phyloP scores from a whole-genome alignment of 129 eudicot species.

The Saussurea involucrata region DNA sequence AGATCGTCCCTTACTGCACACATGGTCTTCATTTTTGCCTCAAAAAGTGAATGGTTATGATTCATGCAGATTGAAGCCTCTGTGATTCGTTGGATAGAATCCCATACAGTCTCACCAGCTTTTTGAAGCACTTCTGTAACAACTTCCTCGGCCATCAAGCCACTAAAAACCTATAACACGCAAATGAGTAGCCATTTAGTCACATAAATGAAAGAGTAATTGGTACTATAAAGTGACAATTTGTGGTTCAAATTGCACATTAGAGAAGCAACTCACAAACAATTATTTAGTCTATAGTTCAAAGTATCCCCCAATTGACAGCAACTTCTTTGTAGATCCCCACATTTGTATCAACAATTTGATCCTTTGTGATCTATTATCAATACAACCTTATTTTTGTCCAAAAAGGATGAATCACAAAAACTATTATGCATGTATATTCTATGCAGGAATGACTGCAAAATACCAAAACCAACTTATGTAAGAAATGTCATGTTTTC shows the following conservation, averaged over 20 bases:
- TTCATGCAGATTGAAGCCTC: constrained; percentile 21
- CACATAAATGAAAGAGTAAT: background rate
- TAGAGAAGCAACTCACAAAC: background rate
- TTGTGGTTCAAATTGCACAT: background rate
- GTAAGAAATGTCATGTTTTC: background rate
- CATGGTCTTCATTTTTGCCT: constrained; percentile 23
- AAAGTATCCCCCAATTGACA: background rate
- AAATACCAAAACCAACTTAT: background rate
- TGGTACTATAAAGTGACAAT: background rate
- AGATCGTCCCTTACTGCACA: constrained; percentile 23
- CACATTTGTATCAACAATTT: background rate
- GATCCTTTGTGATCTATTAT: background rate
- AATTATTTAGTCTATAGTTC: background rate
- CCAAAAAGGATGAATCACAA: background rate
- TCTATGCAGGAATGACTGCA: background rate
- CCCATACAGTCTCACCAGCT: constrained; percentile 23
- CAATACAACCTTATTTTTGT: background rate
- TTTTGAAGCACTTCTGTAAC: constrained; percentile 14
- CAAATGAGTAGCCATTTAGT: constrained; percentile 6
- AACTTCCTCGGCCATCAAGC: constrained; percentile 16
- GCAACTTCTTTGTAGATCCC: background rate
- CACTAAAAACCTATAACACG: constrained; percentile 4
- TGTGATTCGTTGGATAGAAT: constrained; percentile 10
- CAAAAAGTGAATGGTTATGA: constrained; percentile 10
- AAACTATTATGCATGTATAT: background rate